Evolutionary conservation across 129 eudicot genomes (phyloP).

Genomic region (Pittosporum tobira): DNA sequence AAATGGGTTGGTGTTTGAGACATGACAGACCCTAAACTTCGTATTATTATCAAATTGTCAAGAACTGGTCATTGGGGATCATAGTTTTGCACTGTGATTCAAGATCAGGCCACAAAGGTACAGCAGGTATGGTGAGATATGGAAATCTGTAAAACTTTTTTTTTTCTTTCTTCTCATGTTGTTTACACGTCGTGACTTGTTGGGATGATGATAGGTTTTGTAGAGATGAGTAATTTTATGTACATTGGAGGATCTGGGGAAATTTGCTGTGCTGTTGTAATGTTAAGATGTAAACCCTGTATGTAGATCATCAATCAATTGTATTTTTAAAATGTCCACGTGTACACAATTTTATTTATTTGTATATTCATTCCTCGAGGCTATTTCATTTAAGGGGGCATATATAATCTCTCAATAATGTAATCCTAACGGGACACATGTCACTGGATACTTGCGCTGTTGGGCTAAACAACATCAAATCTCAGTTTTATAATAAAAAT

Average conservation of each 20-base stretch:
- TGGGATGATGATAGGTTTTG: constrained; percentile 7
- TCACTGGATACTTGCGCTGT: no score
- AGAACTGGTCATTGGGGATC: not conserved
- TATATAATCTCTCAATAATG: no score
- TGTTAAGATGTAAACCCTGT: constrained; percentile 7
- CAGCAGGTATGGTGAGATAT: constrained; percentile 9
- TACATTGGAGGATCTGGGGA: constrained; percentile 18
- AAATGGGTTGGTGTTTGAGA: constrained; percentile 82
- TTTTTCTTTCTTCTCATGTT: not conserved
- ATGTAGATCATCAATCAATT: not conserved
- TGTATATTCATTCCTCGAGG: no score
- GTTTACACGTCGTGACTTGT: not conserved
- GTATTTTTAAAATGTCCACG: constrained; percentile 6
- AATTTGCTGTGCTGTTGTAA: constrained; percentile 12
- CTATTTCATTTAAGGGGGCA: no score
- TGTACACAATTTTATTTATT: no score
- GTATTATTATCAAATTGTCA: not conserved
- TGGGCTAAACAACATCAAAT: no score
- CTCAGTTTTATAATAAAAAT: no score
- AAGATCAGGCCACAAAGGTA: not conserved
- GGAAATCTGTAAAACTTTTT: constrained; percentile 1
- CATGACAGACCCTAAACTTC: not conserved
- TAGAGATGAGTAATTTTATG: constrained; percentile 25
- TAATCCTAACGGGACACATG: no score
- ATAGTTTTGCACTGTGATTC: not conserved